These are phyloP conservation scores for Nephelium lappaceum DNA, from an alignment of 345 rosid species.

Conservation along the genomic window DNA sequence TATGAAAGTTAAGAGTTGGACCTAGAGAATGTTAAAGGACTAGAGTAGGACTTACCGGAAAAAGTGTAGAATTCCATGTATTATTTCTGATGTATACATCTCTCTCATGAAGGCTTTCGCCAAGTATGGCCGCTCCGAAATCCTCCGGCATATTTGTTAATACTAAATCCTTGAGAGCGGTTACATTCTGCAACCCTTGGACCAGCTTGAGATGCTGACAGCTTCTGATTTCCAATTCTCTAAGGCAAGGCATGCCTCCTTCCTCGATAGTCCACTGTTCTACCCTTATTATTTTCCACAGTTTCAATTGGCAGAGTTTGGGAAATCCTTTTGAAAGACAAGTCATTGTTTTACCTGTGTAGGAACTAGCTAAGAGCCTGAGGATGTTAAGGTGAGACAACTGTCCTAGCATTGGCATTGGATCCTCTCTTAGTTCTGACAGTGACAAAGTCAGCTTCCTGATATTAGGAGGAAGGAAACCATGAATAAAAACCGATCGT, in stretches of 20 bases:
- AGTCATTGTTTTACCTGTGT: slow-evolving; percentile 22
- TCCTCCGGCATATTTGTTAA: slow-evolving; percentile 28
- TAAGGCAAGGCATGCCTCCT: slow-evolving; percentile 31
- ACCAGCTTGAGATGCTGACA: slow-evolving; percentile 18
- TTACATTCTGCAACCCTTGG: slow-evolving; percentile 16
- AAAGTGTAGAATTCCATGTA: too few relatives aligned
- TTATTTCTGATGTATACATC: slow-evolving; percentile 2
- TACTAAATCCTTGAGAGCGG: slow-evolving; percentile 20
- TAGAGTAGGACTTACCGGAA: too few relatives aligned
- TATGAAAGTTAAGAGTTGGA: too few relatives aligned
- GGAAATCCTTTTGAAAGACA: slow-evolving; percentile 19
- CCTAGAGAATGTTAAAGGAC: too few relatives aligned
- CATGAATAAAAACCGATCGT: not conserved
- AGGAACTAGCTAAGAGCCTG: slow-evolving; percentile 39
- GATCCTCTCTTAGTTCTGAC: slow-evolving; percentile 25
- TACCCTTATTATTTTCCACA: slow-evolving; percentile 37
- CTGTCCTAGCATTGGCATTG: slow-evolving; percentile 34
- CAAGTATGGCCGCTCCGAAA: not conserved
- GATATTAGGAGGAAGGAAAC: slow-evolving; percentile 22
- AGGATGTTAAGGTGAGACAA: slow-evolving; percentile 32
- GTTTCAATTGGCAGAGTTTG: slow-evolving; percentile 33
- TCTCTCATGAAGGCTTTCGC: not conserved
- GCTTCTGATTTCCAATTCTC: slow-evolving; percentile 38
- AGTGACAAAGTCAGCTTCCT: slow-evolving; percentile 39
- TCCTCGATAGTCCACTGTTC: slow-evolving; percentile 12